Evolutionary conservation across 1,139 yeast species (phyloP), one percentile per base, ranked within the genome.

Genomic region (Blastobotrys aristatus): DNA sequence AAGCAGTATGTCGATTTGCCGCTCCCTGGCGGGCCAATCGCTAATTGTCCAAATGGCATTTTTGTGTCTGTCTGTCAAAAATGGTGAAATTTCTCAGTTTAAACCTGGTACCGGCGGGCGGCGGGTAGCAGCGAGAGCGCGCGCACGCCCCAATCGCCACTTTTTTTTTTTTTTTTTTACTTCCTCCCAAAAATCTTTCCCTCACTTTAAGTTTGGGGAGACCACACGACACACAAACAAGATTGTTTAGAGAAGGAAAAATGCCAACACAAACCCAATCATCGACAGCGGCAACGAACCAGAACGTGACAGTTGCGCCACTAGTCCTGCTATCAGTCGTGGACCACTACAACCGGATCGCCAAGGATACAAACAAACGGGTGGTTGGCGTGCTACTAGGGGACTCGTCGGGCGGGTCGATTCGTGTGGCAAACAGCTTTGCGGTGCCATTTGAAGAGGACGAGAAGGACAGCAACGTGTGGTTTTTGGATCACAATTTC

Each of bases 21-120:
- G 0, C 96, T 77, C 1, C 98, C 99, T 0, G 99, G 98, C 0
- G 98, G 97, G 0, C 99, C 99, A 32, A 94, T 87, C 13, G 92
- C 92, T 18, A 92, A 79, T 66, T 92, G 97, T 2, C 95, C 97
- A 65, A 87, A 90, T 35, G 68, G 67, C 69, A 65, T 61, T 31
- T 7, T 32, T 21, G 20, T 34, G 4, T 11, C 4, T 27, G 16
- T 13, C 14, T 7, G 8, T 10, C 27, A 5, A 24, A 24, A 10
- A 5, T 24, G 27, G 27, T 5, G 10, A 24, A 24, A 24, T 24
- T 24, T 24, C 27, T 6, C 5, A 24, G 10, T 6, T 10, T 24
- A 6, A 24, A 24, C 27, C 27, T 24, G 10, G 27, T 10, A 24
- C n/a, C n/a, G n/a, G n/a, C n/a, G n/a, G n/a, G n/a, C n/a, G n/a